phyloP scores from a whole-genome alignment of 108 stramenopile species.

The Skeletonema costatum region DNA sequence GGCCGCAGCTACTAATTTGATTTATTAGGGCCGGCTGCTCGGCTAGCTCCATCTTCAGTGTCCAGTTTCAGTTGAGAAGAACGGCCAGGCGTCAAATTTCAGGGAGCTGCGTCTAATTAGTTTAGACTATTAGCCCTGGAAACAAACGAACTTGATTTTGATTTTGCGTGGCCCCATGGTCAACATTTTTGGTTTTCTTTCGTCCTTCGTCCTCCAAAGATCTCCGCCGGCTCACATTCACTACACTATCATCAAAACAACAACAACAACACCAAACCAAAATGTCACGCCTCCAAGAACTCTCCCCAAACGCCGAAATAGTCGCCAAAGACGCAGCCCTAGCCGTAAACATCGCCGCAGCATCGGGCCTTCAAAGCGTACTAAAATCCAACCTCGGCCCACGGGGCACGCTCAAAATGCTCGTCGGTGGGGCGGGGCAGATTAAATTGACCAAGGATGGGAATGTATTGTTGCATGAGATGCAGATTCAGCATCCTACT shows the following conservation, averaged over 20 bases:
- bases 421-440: conserved; percentile 99
- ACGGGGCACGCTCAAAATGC: conserved; percentile 97
- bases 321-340: conserved; percentile 90
- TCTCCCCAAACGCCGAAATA: conserved; percentile 95
- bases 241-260: not conserved
- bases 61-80: too few relatives aligned
- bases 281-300: conserved; percentile 75
- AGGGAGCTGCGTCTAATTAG: too few relatives aligned
- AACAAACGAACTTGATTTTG: too few relatives aligned
- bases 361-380: conserved; percentile 90
- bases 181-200: too few relatives aligned
- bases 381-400: conserved; percentile 96
- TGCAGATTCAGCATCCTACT: conserved; percentile 99
- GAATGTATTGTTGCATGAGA: conserved; percentile 97
- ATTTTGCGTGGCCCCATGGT: too few relatives aligned
- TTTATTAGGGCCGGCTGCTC: too few relatives aligned
- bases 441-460: conserved; percentile 99
- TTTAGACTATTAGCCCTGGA: too few relatives aligned
- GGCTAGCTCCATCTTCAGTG: too few relatives aligned
- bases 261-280: conserved; percentile 26
- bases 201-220: not conserved
- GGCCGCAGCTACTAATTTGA: too few relatives aligned
- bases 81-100: too few relatives aligned
- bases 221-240: not conserved
- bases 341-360: conserved; percentile 95